Evolutionary conservation across 352 stramenopile species (phyloP), one percentile per base, ranked within the genome.

Genomic region (Blastocystis sp.): DNA sequence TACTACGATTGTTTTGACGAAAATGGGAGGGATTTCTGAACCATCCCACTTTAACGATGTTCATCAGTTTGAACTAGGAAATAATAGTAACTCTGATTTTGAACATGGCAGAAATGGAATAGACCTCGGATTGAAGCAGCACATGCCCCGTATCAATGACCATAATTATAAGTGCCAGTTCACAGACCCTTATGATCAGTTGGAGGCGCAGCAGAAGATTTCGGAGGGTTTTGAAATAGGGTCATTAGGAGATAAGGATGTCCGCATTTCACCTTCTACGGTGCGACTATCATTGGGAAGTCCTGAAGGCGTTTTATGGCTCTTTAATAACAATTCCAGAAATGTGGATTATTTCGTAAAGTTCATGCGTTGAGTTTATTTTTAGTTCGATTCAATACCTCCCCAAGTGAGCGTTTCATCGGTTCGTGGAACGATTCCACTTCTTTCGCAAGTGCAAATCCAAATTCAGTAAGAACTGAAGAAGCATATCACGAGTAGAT

Each of bases 131-230:
- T n/a, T 56, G 69, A 64, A 5, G 53, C 53, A 68, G 54, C 56
- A 66, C 3, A n/a, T 62, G 47, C 73, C 73, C 34, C 47, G 47
- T 18, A 55, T 85, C n/a, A 9, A 26, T 20, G 70, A 81, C 30
- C 70, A 81, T 41, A 24, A 34, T n/a, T 81, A 66, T 41, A 30
- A 66, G 70, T 81, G 70, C 39, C 70, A 39, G 39, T 56, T 81
- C 13, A 81, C 70, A 6, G 70, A 81, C 55, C 47, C 47, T 18
- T 81, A 81, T 26, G 70, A 81, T 26, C 50, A 56, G 6, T 30
- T 81, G 13, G 41, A 63, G 16, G 47, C 54, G 0, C 34, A 81
- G 24, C 70, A 81, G 26, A 66, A 63, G n/a, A 26, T 47, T 20
- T 53, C 50, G 11, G 50, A 13, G 50, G 50, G 50, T 1, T n/a